Evolutionary conservation across 2,329 filamentous ascomycete species (phyloP).

Genomic region (Hypoxylon sp.): DNA sequence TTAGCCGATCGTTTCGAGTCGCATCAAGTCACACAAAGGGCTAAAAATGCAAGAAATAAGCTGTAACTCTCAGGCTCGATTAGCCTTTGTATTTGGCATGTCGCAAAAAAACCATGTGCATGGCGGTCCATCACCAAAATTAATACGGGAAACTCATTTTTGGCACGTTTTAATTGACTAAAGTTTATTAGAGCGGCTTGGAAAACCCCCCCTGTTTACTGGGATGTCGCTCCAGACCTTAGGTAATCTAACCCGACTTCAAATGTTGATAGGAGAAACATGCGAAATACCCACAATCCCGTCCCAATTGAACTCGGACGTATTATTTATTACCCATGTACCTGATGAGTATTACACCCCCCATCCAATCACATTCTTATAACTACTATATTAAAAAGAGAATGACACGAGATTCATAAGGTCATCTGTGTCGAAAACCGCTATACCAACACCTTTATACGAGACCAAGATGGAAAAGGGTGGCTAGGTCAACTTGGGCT

Average conservation of each 20-base stretch:
- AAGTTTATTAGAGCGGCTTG: slow-evolving; percentile 25
- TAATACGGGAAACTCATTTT: slow-evolving; percentile 38
- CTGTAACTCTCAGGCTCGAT: slow-evolving; percentile 25
- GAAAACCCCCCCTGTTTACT: slow-evolving; percentile 17
- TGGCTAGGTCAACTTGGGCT: slow-evolving; percentile 43
- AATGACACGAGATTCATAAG: slow-evolving; percentile 5
- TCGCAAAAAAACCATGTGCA: slow-evolving; percentile 41
- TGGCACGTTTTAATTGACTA: slow-evolving; percentile 38
- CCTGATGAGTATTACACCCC: neutral
- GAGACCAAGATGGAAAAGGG: slow-evolving; percentile 44
- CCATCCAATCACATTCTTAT: slow-evolving; percentile 18
- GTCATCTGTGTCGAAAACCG: slow-evolving; percentile 49
- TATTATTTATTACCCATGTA: neutral
- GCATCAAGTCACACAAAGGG: slow-evolving; percentile 30
- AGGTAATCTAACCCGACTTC: slow-evolving; percentile 20
- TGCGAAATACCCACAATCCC: neutral
- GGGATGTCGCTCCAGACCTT: slow-evolving; percentile 5
- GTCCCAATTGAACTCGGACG: neutral
- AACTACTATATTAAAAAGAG: slow-evolving; percentile 7
- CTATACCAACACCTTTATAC: slow-evolving; percentile 46
- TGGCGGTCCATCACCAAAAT: slow-evolving; percentile 36
- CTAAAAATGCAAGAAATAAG: slow-evolving; percentile 10
- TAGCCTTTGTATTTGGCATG: slow-evolving; percentile 36
- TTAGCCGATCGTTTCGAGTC: slow-evolving; percentile 16
- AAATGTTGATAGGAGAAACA: neutral